phyloP scores from a whole-genome alignment of 192 early-diverging fungal genomes.

The Podochytrium sp. region DNA sequence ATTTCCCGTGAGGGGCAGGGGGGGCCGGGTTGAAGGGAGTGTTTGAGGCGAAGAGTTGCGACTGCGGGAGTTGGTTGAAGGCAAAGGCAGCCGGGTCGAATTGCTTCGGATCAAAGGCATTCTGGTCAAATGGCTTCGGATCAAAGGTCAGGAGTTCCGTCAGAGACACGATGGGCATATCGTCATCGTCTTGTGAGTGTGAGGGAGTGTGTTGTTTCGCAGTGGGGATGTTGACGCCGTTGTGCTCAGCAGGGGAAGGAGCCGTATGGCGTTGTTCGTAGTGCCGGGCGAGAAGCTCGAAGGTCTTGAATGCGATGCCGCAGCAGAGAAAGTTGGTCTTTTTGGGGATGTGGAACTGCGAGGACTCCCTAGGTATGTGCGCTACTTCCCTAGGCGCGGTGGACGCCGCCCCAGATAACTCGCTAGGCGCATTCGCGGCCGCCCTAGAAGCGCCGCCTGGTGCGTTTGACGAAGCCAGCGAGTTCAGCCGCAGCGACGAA shows the following conservation, averaged over 20 bases:
- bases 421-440: background rate
- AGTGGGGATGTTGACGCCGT: slow-evolving; percentile 12
- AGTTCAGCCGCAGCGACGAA: background rate
- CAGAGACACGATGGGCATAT: background rate
- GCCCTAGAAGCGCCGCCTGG: background rate
- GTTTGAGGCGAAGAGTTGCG: too few species aligned
- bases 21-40: background rate
- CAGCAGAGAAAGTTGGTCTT: slow-evolving; percentile 23
- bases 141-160: slow-evolving; percentile 11
- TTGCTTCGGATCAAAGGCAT: background rate
- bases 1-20: background rate
- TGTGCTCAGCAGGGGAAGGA: background rate
- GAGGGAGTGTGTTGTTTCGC: background rate
- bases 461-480: background rate
- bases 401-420: background rate
- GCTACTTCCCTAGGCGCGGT: too few species aligned
- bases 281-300: slow-evolving; percentile 13
- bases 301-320: slow-evolving; percentile 11
- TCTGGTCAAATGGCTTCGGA: background rate
- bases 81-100: too few species aligned
- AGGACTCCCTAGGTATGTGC: too few species aligned
- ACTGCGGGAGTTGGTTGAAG: too few species aligned
- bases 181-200: background rate
- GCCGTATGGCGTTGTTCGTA: slow-evolving; percentile 6
- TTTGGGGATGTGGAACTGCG: slow-evolving; percentile 5